Evolutionary conservation across 768 basidiomycete genomes (phyloP).

Genomic region (Leccinum arenicola): DNA sequence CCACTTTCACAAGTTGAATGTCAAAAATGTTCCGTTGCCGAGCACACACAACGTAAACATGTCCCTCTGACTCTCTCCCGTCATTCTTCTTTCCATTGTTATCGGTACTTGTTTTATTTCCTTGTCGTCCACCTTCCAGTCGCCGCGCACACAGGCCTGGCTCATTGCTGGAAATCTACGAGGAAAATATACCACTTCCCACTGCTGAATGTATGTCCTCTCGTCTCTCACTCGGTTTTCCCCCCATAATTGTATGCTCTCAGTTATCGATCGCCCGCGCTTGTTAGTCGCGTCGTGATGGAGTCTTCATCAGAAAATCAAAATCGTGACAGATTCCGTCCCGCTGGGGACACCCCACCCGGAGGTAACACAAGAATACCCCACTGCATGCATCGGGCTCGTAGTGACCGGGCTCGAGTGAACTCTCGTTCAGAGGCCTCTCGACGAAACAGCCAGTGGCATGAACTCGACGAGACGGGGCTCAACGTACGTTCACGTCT

Average conservation of each 20-base stretch:
- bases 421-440: background rate
- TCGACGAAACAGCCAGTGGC: constrained; percentile 18
- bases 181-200: background rate
- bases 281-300: constrained; percentile 19
- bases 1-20: no score
- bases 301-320: constrained; percentile 4
- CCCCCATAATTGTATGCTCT: background rate
- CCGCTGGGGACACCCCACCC: constrained; percentile 15
- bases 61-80: constrained; percentile 4
- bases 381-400: constrained; percentile 53
- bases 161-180: background rate
- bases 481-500: constrained; percentile 43
- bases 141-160: no score
- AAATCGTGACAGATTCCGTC: constrained; percentile 10
- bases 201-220: constrained; percentile 8
- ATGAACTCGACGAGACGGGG: constrained; percentile 53
- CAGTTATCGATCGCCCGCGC: constrained; percentile 7
- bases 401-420: constrained; percentile 22
- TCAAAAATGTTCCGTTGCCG: background rate
- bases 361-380: constrained; percentile 41
- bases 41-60: background rate
- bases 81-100: no score
- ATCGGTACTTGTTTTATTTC: background rate
- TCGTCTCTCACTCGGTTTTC: background rate
- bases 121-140: no score